Evolutionary conservation across 2,329 filamentous ascomycete genomes (phyloP).

Genomic region (Ophiostoma ulmi): DNA sequence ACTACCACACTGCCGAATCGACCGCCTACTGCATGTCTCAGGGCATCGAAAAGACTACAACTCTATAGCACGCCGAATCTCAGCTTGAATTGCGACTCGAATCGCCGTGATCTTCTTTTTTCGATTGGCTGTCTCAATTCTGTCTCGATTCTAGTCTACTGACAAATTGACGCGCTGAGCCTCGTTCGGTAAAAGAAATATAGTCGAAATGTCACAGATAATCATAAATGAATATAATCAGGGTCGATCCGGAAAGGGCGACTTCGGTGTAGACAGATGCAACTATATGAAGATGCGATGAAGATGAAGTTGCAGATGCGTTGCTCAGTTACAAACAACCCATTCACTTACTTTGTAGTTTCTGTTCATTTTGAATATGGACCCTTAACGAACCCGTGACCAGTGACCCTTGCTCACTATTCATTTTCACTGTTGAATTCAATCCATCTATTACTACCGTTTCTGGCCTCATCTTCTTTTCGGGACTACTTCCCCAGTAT

Average conservation of each 20-base stretch:
- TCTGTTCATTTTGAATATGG: too few relatives aligned
- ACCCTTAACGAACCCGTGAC: too few relatives aligned
- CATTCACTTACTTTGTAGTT: too few relatives aligned
- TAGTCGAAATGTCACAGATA: not conserved
- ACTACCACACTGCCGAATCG: not conserved
- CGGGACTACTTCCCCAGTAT: not conserved
- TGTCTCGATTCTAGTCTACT: not conserved
- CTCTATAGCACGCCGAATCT: not conserved
- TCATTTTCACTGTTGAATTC: too few relatives aligned
- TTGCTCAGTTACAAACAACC: not conserved
- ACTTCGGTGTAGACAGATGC: not conserved
- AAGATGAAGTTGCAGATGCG: not conserved
- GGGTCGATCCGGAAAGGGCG: not conserved
- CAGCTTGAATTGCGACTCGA: not conserved
- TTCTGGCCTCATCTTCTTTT: too few relatives aligned
- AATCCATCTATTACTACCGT: too few relatives aligned
- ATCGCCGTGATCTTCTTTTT: not conserved
- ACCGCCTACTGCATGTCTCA: conserved; percentile 6
- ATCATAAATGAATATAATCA: not conserved
- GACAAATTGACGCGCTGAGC: not conserved
- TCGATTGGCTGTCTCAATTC: not conserved
- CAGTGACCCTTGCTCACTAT: not conserved
- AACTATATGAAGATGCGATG: not conserved
- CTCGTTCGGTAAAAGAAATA: not conserved
- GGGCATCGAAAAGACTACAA: not conserved